Conservation (phyloP, 169 alveolate species). For the Perkinsus chesapeaki region DNA sequence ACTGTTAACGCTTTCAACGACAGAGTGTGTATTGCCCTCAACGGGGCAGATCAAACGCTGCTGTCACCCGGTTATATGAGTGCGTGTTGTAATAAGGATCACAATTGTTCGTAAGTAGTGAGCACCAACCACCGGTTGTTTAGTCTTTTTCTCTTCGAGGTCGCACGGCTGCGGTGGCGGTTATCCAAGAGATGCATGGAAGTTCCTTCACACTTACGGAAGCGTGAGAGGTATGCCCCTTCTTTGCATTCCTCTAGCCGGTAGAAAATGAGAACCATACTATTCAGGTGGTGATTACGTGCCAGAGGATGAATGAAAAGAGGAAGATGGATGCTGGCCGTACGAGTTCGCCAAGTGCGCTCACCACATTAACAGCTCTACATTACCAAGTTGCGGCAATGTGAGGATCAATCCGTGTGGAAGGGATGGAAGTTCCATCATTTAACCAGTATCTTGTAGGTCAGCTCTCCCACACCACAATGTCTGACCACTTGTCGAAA, state of each 20-base stretch:
- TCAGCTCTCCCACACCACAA: not conserved
- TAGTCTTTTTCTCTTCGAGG: not conserved
- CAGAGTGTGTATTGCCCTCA: constrained; percentile 53
- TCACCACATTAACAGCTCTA: constrained; percentile 21
- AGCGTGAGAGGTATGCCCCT: not conserved
- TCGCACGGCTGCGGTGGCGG: not conserved
- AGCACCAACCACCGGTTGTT: not conserved
- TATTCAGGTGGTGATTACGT: not conserved
- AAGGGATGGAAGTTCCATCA: not conserved
- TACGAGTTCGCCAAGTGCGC: constrained; percentile 26
- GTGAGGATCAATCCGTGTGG: not conserved
- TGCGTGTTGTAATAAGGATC: not conserved
- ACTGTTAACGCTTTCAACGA: constrained; percentile 69
- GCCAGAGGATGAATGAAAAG: not conserved
- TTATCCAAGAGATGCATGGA: not conserved
- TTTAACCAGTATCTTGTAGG: not conserved
- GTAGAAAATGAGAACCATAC: too few relatives aligned
- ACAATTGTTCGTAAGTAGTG: not conserved
- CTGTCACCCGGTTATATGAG: constrained; percentile 40
- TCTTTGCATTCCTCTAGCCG: not conserved
- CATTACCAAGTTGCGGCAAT: not conserved
- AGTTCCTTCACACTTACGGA: not conserved
- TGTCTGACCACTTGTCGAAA: not conserved
- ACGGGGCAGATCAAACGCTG: constrained; percentile 4
- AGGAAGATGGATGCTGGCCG: constrained; percentile 38